A percentile compares a stretch with the other conserved stretches of the same genome.
These are phyloP conservation scores for Loxodes magnus DNA, from an alignment of 73 alveolate genomes.

Conservation along the genomic window DNA sequence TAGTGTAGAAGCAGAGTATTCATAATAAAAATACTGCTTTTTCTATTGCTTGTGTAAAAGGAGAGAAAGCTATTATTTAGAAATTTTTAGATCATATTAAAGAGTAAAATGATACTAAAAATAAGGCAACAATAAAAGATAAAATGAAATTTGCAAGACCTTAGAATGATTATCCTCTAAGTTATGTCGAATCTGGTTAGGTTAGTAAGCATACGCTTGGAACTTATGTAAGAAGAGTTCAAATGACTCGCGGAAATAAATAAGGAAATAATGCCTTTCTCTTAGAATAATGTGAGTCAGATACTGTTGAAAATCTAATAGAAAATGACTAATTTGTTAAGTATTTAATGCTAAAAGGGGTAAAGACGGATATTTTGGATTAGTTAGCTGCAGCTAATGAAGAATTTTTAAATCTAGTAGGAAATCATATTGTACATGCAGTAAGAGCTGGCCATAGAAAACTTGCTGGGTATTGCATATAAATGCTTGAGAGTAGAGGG, in stretches of 20 bases:
- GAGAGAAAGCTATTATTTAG: slow-evolving; percentile 46
- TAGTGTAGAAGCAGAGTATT: slow-evolving; percentile 37
- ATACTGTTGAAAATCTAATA: slow-evolving; percentile 11
- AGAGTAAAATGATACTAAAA: slow-evolving; percentile 51
- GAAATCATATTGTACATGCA: slow-evolving; percentile 41
- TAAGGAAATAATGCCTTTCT: slow-evolving; percentile 97
- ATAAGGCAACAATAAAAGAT: slow-evolving; percentile 33
- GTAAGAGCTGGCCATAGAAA: slow-evolving; percentile 77
- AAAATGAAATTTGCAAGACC: slow-evolving; percentile 28
- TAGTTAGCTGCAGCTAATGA: slow-evolving; percentile 40
- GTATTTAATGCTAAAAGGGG: slow-evolving; percentile 29
- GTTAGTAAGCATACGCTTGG: slow-evolving; percentile 76
- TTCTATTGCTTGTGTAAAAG: slow-evolving; percentile 59
- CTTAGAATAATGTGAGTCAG: slow-evolving; percentile 39
- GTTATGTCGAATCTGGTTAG: slow-evolving; percentile 71
- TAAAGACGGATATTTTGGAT: slow-evolving; percentile 48
- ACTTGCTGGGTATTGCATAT: slow-evolving; percentile 54
- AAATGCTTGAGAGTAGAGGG: slow-evolving; percentile 36
- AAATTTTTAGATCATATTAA: slow-evolving; percentile 53
- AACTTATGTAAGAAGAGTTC: slow-evolving; percentile 67
- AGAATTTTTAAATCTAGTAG: slow-evolving; percentile 27
- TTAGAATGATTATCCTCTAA: slow-evolving; percentile 44
- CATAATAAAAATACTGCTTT: slow-evolving; percentile 51
- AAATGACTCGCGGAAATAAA: slow-evolving; percentile 86
- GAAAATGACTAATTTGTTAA: slow-evolving; percentile 21